Conservation (phyloP, 2,329 filamentous ascomycete genomes). For the Pseudogymnoascus sp. region DNA sequence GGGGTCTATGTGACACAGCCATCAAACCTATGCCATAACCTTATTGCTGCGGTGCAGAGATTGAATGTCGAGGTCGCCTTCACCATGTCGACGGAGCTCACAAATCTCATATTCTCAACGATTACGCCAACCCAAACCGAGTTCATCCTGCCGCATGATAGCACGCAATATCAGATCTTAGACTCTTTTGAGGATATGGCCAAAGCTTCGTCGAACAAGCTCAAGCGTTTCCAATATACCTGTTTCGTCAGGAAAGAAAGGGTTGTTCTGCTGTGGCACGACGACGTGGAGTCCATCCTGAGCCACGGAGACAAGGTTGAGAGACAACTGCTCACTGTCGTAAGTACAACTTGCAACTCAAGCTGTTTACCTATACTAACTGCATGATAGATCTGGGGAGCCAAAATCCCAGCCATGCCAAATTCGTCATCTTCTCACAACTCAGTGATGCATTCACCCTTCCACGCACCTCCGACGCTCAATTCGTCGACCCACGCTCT, state of each 20-base stretch:
- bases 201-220: constrained; percentile 32
- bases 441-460: background rate
- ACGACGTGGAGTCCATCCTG: constrained; percentile 36
- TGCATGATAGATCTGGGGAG: constrained; percentile 22
- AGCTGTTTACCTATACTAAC: constrained; percentile 16
- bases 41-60: constrained; percentile 37
- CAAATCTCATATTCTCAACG: constrained; percentile 38
- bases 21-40: constrained; percentile 30
- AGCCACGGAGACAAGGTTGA: constrained; percentile 31
- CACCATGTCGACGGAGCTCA: constrained; percentile 44
- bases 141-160: constrained; percentile 34
- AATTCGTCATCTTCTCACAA: background rate
- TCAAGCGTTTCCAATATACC: constrained; percentile 39
- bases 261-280: constrained; percentile 39
- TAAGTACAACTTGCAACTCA: background rate
- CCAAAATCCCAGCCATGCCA: constrained; percentile 19
- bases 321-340: constrained; percentile 14
- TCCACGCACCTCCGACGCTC: background rate
- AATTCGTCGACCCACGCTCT: background rate
- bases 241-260: constrained; percentile 38
- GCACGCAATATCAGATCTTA: constrained; percentile 40
- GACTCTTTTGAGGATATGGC: constrained; percentile 37
- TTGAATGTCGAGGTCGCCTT: constrained; percentile 42
- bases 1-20: constrained; percentile 39
- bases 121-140: constrained; percentile 37